Evolutionary conservation across 169 alveolate species (phyloP), one percentile per base, ranked within the genome.

Genomic region (Theileria orientalis): DNA sequence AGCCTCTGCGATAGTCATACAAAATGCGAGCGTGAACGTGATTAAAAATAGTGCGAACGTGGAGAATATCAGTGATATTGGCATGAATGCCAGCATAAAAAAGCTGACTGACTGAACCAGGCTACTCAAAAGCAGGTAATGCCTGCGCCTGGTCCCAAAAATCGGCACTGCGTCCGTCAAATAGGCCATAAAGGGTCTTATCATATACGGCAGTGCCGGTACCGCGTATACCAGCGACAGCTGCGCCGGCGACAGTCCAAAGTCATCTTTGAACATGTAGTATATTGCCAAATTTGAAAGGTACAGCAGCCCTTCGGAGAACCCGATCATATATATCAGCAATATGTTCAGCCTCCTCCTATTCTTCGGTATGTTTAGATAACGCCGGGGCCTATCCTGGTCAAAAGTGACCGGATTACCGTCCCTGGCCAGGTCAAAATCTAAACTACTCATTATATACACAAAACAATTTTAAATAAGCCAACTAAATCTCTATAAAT

Each of bases 1-100:
- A 1, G 94, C 97, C 67, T 93, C 97, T 2, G 97, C 96, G 42
- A 93, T 92, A 5, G 96, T 93, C 16, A 94, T 88, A 72, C 97
- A 93, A 76, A 93, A 71, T 7, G 74, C 83, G 9, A 68, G 63
- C 14, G 76, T 49, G n/a, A 68, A 49, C 3, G 27, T 35, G 3
- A 68, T 51, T 44, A 63, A 21, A 46, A 51, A 51, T 23, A n/a
- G n/a, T n/a, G n/a, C n/a, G 30, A 51, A 29, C 37, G 47, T 21
- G 14, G 35, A 16, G 32, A 25, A 51, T 21, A 46, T 25, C 14
- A 68, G 35, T 23, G 29, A 3, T n/a, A n/a, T n/a, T 29, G 25
- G 19, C 46, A 25, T 74, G 13, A 46, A 9, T 21, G 76, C 76
- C n/a, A 68, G n/a, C 13, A 25, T n/a, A 1, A 68, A 33, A 49